Conservation (phyloP, 73 alveolate genomes). For the Stentor roeselii region DNA sequence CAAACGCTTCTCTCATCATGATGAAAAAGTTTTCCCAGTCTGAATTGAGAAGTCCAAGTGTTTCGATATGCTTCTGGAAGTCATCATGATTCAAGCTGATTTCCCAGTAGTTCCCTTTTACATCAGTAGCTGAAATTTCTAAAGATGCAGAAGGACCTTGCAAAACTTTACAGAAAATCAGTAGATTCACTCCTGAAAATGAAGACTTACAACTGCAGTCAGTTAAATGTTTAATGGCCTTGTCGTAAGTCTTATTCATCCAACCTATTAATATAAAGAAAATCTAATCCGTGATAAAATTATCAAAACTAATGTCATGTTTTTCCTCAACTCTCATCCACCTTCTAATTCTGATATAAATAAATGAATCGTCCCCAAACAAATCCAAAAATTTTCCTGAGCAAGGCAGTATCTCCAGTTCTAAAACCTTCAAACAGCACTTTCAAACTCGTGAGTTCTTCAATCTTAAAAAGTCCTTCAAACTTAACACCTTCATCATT, state of each 20-base stretch:
- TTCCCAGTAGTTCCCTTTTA: conserved; percentile 19
- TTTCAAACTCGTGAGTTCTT: too few relatives aligned
- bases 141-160: background rate
- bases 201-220: background rate
- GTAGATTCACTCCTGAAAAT: background rate
- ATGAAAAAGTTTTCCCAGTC: background rate
- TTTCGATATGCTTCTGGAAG: background rate
- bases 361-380: too few relatives aligned
- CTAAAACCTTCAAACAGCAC: too few relatives aligned
- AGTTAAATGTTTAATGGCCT: background rate
- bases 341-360: too few relatives aligned
- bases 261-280: too few relatives aligned
- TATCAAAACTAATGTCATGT: too few relatives aligned
- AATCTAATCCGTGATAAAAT: too few relatives aligned
- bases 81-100: background rate
- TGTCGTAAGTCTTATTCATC: background rate
- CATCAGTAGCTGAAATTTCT: conserved; percentile 26
- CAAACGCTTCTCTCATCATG: background rate
- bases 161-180: background rate
- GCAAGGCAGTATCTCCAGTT: too few relatives aligned
- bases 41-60: background rate
- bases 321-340: too few relatives aligned
- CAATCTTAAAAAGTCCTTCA: too few relatives aligned
- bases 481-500: too few relatives aligned
- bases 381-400: too few relatives aligned